phyloP scores from a whole-genome alignment of 176 grass and related monocot species.

The Neostapfia colusana region DNA sequence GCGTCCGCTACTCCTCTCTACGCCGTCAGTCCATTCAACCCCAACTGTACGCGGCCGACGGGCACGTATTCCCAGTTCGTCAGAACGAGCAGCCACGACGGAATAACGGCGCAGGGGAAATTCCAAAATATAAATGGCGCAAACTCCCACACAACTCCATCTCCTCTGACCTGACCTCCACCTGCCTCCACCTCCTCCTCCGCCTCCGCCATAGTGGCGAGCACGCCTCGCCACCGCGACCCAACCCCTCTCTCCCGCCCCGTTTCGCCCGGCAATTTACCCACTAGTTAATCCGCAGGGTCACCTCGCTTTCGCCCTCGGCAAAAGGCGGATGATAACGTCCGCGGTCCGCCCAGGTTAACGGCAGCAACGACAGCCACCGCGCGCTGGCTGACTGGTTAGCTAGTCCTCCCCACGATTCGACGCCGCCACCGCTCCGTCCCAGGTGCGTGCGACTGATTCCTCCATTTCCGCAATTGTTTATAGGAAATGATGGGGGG shows the following conservation, averaged over 20 bases:
- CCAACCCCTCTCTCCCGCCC: background rate
- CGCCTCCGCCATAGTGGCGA: conserved; percentile 36
- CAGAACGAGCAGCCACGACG: conserved; percentile 21
- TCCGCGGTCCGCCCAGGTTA: conserved; percentile 29
- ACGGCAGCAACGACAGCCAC: conserved; percentile 43
- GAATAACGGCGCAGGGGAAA: background rate
- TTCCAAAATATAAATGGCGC: conserved; percentile 30
- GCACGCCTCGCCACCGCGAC: conserved; percentile 33
- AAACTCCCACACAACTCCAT: conserved; percentile 33
- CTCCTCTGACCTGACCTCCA: background rate
- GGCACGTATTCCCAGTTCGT: background rate
- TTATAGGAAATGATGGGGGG: conserved; percentile 27
- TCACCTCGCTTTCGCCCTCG: background rate
- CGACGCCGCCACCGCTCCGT: conserved; percentile 12
- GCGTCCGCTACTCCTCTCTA: background rate
- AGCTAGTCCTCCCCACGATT: conserved; percentile 45
- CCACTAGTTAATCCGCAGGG: background rate
- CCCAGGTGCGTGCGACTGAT: conserved; percentile 46
- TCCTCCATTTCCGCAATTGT: conserved; percentile 12
- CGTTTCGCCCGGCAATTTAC: conserved; percentile 1
- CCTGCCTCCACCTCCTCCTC: background rate
- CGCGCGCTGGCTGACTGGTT: background rate
- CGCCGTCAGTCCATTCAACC: background rate
- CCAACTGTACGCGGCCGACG: background rate
- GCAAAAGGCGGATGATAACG: background rate